These are phyloP conservation scores for Parathielavia appendiculata DNA, from an alignment of 495 filamentous ascomycete genomes.

Conservation along the genomic window DNA sequence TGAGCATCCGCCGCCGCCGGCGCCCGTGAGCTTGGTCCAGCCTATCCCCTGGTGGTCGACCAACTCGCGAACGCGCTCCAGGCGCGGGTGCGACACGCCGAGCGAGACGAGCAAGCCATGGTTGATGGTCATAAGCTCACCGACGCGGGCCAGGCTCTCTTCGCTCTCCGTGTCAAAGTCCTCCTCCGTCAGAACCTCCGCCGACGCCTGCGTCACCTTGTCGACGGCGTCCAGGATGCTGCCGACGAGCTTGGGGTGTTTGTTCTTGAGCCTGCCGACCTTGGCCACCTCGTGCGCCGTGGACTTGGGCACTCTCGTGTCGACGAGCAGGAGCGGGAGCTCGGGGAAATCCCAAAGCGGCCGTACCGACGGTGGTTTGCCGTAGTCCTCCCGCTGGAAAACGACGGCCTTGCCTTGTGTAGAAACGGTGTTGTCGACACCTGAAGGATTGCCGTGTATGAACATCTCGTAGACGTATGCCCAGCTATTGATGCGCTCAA, in stretches of 20 bases:
- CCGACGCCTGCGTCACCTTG: conserved; percentile 67
- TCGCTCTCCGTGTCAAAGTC: conserved; percentile 57
- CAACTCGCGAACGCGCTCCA: conserved; percentile 88
- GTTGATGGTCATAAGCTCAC: conserved; percentile 85
- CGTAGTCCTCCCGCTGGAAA: conserved; percentile 75
- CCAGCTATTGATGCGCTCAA: conserved; percentile 95
- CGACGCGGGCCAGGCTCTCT: conserved; percentile 60
- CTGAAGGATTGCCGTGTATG: conserved; percentile 93
- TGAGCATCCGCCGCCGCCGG: conserved; percentile 89
- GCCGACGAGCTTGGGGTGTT: conserved; percentile 67
- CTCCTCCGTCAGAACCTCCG: conserved; percentile 59
- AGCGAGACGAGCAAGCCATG: conserved; percentile 83
- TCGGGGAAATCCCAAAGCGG: conserved; percentile 80
- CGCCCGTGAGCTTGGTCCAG: conserved; percentile 95
- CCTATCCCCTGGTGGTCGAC: conserved; percentile 87
- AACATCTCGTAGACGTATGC: conserved; percentile 95
- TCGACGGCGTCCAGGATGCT: conserved; percentile 79
- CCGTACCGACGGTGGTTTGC: conserved; percentile 68
- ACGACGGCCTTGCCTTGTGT: conserved; percentile 88
- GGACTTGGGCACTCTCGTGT: conserved; percentile 77
- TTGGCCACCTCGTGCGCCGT: conserved; percentile 82
- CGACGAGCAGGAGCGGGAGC: conserved; percentile 80
- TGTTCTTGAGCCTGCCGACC: conserved; percentile 63
- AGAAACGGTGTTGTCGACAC: conserved; percentile 96
- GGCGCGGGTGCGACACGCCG: conserved; percentile 86